A percentile compares a stretch with the other conserved stretches of the same genome.
These are phyloP conservation scores for Pyrenula aspistea DNA, from an alignment of 495 filamentous ascomycete genomes.

Conservation along the genomic window DNA sequence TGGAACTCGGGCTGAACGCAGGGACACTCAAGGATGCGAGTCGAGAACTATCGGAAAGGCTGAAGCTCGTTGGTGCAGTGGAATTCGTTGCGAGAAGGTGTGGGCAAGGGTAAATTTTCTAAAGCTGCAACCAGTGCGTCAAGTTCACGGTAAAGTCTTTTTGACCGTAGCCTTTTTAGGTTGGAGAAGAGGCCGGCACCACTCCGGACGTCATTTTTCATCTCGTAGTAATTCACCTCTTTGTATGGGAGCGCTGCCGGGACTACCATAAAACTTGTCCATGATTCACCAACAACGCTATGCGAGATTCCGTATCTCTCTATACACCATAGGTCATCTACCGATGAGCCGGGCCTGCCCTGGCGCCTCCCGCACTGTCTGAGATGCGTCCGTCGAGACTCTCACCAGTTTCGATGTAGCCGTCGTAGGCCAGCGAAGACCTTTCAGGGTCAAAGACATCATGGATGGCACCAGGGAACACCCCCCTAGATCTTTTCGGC, in stretches of 20 bases:
- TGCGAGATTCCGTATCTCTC: not conserved
- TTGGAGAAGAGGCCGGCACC: not conserved
- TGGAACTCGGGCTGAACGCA: not conserved
- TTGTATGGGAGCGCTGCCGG: no score
- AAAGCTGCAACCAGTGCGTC: no score
- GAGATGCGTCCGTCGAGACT: not conserved
- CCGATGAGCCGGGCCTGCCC: not conserved
- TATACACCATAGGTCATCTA: not conserved
- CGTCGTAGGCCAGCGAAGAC: not conserved
- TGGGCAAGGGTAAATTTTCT: no score
- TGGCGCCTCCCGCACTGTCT: not conserved
- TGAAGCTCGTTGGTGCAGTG: no score
- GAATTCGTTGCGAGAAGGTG: no score
- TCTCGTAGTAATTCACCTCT: no score
- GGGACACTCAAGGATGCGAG: not conserved
- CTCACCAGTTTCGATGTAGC: not conserved
- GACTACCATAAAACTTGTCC: no score
- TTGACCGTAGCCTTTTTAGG: not conserved
- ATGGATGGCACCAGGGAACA: not conserved
- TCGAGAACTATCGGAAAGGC: no score
- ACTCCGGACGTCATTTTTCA: not conserved
- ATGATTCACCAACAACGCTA: no score
- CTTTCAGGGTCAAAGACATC: not conserved
- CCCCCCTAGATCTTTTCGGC: not conserved
- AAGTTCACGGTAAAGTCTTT: not conserved